phyloP scores from a whole-genome alignment of 2,329 filamentous ascomycete species.

The Phoma sp. region DNA sequence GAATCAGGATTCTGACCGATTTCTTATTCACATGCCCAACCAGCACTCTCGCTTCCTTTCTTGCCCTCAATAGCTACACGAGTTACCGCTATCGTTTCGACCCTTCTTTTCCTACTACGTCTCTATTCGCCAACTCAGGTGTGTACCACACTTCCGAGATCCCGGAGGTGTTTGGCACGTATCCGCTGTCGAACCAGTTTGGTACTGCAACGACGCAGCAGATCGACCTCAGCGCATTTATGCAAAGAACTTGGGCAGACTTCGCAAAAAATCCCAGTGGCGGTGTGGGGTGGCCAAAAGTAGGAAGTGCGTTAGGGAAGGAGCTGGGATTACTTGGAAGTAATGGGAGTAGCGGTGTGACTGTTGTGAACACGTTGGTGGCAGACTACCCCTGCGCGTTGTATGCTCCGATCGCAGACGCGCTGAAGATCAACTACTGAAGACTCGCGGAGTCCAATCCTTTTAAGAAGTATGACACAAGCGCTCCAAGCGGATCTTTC shows the following conservation, averaged over 20 bases:
- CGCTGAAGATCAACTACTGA: conserved; percentile 8
- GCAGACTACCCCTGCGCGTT: conserved; percentile 18
- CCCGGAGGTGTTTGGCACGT: conserved; percentile 29
- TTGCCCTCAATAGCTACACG: conserved; percentile 15
- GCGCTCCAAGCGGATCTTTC: no score
- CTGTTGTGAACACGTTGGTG: conserved; percentile 4
- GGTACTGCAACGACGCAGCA: conserved; percentile 23
- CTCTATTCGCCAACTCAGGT: conserved; percentile 17
- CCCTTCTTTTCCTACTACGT: conserved; percentile 17
- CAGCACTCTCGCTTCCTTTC: conserved; percentile 8
- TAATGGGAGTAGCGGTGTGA: conserved; percentile 13
- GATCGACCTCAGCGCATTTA: conserved; percentile 24
- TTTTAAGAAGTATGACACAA: neutral
- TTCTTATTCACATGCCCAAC: conserved; percentile 17
- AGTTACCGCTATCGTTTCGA: conserved; percentile 29
- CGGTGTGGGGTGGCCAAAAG: conserved; percentile 19
- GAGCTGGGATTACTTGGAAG: conserved; percentile 19
- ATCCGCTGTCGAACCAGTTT: conserved; percentile 14
- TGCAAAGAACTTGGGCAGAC: conserved; percentile 30
- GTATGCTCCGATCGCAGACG: conserved; percentile 13
- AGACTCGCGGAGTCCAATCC: neutral
- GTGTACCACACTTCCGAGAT: conserved; percentile 32
- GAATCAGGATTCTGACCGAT: conserved; percentile 13
- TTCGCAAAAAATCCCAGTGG: conserved; percentile 27
- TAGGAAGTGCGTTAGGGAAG: conserved; percentile 4